Conservation (phyloP, 2,329 filamentous ascomycete species). For the Tolypocladium tropicale region DNA sequence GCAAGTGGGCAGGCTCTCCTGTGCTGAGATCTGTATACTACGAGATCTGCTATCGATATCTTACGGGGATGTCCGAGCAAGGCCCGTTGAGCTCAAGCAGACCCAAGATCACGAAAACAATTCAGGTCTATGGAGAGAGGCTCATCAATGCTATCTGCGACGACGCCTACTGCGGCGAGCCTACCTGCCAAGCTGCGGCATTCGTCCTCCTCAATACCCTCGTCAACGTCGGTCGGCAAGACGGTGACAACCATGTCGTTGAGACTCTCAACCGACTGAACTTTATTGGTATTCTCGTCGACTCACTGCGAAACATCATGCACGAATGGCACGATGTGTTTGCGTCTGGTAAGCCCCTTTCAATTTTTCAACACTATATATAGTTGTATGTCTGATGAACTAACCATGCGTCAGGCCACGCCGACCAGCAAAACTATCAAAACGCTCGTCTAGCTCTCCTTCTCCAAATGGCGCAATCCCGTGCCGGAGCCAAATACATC, state of each 20-base stretch:
- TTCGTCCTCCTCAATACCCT: conserved; percentile 74
- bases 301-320: conserved; percentile 71
- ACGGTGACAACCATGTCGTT: conserved; percentile 64
- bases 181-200: conserved; percentile 73
- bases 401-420: conserved; percentile 19
- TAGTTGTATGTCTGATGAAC: not conserved
- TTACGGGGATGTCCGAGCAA: conserved; percentile 56
- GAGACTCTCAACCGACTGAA: conserved; percentile 77
- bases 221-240: conserved; percentile 60
- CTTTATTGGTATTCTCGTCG: conserved; percentile 81
- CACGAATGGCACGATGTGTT: conserved; percentile 56
- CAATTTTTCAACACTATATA: not conserved
- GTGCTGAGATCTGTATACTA: conserved; percentile 79
- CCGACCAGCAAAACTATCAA: conserved; percentile 39
- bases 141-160: conserved; percentile 84
- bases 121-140: conserved; percentile 58
- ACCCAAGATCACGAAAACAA: conserved; percentile 60
- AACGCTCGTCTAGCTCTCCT: conserved; percentile 74
- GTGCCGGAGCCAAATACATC: conserved; percentile 75
- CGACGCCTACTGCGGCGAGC: conserved; percentile 79
- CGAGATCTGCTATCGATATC: conserved; percentile 79
- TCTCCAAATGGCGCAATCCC: conserved; percentile 73
- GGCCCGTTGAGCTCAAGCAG: conserved; percentile 36
- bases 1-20: conserved; percentile 59
- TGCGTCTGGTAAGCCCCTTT: conserved; percentile 36